phyloP scores from a whole-genome alignment of 495 filamentous ascomycete species.

The Terfezia claveryi region DNA sequence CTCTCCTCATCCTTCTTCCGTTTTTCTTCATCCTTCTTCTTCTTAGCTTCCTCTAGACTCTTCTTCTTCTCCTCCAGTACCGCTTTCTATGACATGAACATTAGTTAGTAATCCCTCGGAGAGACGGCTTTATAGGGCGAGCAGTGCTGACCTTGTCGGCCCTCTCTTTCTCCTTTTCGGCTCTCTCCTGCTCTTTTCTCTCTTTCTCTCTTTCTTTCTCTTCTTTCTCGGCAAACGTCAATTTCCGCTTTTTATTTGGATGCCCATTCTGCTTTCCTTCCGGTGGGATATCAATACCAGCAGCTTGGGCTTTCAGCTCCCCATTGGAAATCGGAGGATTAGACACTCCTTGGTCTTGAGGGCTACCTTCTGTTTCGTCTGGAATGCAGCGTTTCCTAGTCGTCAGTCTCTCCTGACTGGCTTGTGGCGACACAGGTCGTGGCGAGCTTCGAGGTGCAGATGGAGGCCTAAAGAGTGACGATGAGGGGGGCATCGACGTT shows the following conservation, averaged over 20 bases:
- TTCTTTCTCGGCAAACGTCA: conserved; percentile 32
- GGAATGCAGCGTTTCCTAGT: not conserved
- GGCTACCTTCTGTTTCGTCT: not conserved
- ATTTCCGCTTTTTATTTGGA: conserved; percentile 29
- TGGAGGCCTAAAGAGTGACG: not conserved
- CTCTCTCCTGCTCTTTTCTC: conserved; percentile 24
- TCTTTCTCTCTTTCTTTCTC: conserved; percentile 25
- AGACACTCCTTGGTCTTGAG: too few species aligned
- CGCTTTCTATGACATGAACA: conserved; percentile 20
- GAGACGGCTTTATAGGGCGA: conserved; percentile 19
- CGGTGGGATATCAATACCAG: not conserved
- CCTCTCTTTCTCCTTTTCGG: conserved; percentile 25
- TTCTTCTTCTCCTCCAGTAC: conserved; percentile 28
- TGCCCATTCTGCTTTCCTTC: not conserved
- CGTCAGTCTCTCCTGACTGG: not conserved
- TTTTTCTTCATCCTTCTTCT: conserved; percentile 34
- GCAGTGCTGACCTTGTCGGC: conserved; percentile 23
- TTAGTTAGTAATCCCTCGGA: conserved; percentile 22
- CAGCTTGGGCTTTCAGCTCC: not conserved
- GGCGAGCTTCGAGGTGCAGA: not conserved
- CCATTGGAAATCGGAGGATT: not conserved
- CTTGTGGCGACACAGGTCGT: not conserved
- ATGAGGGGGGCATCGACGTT: not conserved
- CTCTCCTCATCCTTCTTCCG: conserved; percentile 42
- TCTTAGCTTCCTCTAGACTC: conserved; percentile 20